Evolutionary conservation across 192 early-diverging fungal genomes (phyloP).

Genomic region (Umbelopsis isabellina): DNA sequence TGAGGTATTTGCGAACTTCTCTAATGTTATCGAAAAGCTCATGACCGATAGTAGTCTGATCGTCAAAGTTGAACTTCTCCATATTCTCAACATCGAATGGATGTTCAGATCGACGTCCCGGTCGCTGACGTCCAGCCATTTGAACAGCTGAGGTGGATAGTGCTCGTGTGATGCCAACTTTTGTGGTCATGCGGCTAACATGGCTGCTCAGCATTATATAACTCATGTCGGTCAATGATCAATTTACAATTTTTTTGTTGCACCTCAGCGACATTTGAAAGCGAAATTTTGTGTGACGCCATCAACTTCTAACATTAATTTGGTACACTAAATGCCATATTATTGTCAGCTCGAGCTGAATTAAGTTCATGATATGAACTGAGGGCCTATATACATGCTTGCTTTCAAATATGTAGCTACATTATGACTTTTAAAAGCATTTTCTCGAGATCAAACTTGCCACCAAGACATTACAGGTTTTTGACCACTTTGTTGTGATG

Average conservation of each 20-base stretch:
- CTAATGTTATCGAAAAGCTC: constrained; percentile 50
- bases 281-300: too few relatives aligned
- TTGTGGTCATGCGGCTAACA: not conserved
- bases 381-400: too few relatives aligned
- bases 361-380: too few relatives aligned
- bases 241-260: constrained; percentile 4
- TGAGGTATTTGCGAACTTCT: constrained; percentile 58
- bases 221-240: not conserved
- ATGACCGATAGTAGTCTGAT: constrained; percentile 59
- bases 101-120: constrained; percentile 17
- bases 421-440: too few relatives aligned
- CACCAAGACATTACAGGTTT: not conserved
- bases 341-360: too few relatives aligned
- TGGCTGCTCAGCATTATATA: not conserved
- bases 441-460: too few relatives aligned
- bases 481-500: not conserved
- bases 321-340: too few relatives aligned
- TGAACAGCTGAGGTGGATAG: constrained; percentile 6
- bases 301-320: too few relatives aligned
- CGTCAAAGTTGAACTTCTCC: constrained; percentile 56
- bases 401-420: too few relatives aligned
- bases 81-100: constrained; percentile 51
- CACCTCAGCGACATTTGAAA: too few relatives aligned
- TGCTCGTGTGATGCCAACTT: constrained; percentile 10
- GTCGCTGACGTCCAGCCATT: not conserved